Evolutionary conservation across 208 protist species (phyloP).

Genomic region (Wallacemonas sp.): DNA sequence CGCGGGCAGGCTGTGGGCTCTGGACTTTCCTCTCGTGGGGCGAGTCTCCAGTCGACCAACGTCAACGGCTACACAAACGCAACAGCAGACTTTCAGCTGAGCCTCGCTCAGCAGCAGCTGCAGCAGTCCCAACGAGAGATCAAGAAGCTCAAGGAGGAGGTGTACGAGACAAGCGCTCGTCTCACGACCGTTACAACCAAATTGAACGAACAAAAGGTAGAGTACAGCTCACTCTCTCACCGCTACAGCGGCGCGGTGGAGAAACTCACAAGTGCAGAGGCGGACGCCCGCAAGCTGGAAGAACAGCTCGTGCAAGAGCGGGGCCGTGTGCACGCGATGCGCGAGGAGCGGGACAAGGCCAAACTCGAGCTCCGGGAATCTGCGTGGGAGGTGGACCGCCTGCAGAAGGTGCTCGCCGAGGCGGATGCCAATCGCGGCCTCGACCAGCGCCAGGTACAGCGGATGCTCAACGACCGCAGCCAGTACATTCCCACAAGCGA

Average conservation of each 20-base stretch:
- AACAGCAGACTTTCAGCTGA: conserved; percentile 56
- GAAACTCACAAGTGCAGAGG: conserved; percentile 58
- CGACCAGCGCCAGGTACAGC: conserved; percentile 60
- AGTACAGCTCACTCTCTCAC: conserved; percentile 60
- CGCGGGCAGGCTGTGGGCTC: not conserved
- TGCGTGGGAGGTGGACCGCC: conserved; percentile 31
- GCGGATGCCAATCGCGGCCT: conserved; percentile 40
- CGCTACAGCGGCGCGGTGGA: conserved; percentile 54
- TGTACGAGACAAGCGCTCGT: conserved; percentile 35
- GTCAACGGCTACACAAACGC: conserved; percentile 20
- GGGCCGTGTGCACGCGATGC: conserved; percentile 15
- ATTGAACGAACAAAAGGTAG: conserved; percentile 62
- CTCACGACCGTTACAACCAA: conserved; percentile 30
- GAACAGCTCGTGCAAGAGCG: conserved; percentile 65
- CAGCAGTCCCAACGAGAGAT: conserved; percentile 50
- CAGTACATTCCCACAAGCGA: conserved; percentile 65
- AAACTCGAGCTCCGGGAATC: conserved; percentile 29
- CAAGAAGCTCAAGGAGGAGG: conserved; percentile 41
- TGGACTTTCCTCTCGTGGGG: not conserved
- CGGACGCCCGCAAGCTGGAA: conserved; percentile 43
- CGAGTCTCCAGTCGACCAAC: not conserved
- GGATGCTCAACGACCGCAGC: conserved; percentile 50
- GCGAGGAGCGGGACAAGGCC: conserved; percentile 44
- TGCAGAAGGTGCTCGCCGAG: conserved; percentile 41
- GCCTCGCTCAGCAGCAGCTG: conserved; percentile 59